Conservation (phyloP, 495 filamentous ascomycete species). For the Penicilliopsis zonata region DNA sequence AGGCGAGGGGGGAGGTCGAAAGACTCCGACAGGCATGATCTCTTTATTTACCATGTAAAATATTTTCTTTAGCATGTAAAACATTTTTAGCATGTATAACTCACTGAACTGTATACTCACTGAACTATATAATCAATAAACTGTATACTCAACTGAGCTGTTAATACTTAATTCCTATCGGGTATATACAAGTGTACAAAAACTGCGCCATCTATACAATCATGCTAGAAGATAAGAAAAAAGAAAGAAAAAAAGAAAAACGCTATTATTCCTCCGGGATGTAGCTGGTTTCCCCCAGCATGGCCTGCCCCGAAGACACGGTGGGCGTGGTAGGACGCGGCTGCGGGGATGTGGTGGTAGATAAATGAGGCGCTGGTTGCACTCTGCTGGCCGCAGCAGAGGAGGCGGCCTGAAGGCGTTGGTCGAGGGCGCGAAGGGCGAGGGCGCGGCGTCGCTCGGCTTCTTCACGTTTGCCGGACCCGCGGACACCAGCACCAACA, state of each 20-base stretch:
- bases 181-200: too few relatives aligned
- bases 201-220: too few relatives aligned
- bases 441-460: conserved; percentile 82
- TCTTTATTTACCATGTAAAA: conserved; percentile 1
- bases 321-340: conserved; percentile 26
- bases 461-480: conserved; percentile 61
- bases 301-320: conserved; percentile 23
- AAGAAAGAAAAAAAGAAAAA: too few relatives aligned
- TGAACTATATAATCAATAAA: too few relatives aligned
- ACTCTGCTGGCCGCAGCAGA: conserved; percentile 36
- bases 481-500: conserved; percentile 29
- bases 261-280: too few relatives aligned
- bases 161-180: too few relatives aligned
- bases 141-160: too few relatives aligned
- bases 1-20: conserved; percentile 37
- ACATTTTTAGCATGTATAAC: conserved; percentile 1
- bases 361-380: conserved; percentile 17
- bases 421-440: conserved; percentile 83
- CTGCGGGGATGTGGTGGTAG: conserved; percentile 29
- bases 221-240: too few relatives aligned
- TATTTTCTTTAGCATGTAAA: conserved; percentile 5
- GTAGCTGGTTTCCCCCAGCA: conserved; percentile 59
- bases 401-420: conserved; percentile 77
- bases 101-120: too few relatives aligned
- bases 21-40: conserved; percentile 17